These are phyloP conservation scores for Fusarium tricinctum DNA, from an alignment of 2,329 filamentous ascomycete species.

Conservation along the genomic window DNA sequence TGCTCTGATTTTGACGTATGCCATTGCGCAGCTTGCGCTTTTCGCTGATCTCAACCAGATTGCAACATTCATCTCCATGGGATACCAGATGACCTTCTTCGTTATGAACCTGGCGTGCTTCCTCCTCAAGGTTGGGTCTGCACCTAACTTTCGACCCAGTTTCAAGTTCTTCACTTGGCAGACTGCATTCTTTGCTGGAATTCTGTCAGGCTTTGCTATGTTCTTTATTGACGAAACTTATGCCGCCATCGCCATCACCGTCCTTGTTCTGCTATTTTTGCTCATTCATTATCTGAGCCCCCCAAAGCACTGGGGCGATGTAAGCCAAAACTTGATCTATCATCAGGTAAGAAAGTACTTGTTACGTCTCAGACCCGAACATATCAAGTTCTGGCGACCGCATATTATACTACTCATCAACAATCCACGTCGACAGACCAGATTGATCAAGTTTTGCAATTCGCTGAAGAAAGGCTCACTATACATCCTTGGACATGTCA, in stretches of 20 bases:
- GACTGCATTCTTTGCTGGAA: conserved; percentile 79
- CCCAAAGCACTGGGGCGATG: conserved; percentile 91
- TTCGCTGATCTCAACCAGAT: conserved; percentile 89
- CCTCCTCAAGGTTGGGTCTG: conserved; percentile 86
- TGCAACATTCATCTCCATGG: conserved; percentile 90
- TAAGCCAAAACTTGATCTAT: conserved; percentile 90
- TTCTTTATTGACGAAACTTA: conserved; percentile 90
- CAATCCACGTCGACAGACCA: conserved; percentile 83
- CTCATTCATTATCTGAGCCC: conserved; percentile 88
- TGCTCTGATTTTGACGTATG: conserved; percentile 82
- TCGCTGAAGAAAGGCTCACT: conserved; percentile 88
- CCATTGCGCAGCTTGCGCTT: conserved; percentile 82
- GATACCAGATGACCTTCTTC: conserved; percentile 92
- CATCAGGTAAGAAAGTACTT: conserved; percentile 88
- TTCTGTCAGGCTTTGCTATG: conserved; percentile 86
- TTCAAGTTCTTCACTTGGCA: conserved; percentile 93
- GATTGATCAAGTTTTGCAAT: conserved; percentile 91
- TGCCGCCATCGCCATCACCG: conserved; percentile 79
- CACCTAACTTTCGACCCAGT: conserved; percentile 88
- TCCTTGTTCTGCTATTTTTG: conserved; percentile 82
- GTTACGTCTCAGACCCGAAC: conserved; percentile 84
- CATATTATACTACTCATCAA: conserved; percentile 89
- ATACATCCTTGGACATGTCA: conserved; percentile 89
- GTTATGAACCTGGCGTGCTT: conserved; percentile 92
- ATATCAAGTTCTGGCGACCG: conserved; percentile 94